A percentile compares a stretch with the other conserved stretches of the same genome.
Conservation (phyloP, 768 basidiomycete species). For the Suillus brevipes region DNA sequence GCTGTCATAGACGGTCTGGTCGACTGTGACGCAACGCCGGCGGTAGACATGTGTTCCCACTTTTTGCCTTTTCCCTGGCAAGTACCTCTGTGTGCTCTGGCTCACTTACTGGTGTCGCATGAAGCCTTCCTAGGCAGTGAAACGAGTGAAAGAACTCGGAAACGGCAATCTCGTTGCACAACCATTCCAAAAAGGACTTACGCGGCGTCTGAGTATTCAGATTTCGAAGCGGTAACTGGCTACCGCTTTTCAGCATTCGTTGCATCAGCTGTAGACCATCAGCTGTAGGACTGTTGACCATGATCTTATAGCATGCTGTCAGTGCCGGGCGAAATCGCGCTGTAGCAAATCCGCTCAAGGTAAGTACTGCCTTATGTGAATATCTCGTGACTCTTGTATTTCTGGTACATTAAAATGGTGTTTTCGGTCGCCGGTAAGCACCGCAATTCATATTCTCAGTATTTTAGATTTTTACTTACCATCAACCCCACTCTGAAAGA, state of each 20-base stretch:
- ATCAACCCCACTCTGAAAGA: background rate
- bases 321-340: background rate
- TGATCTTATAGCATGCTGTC: background rate
- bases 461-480: background rate
- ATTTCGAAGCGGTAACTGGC: background rate
- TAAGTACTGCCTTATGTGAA: background rate
- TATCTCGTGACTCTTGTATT: background rate
- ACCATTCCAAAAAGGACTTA: background rate
- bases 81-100: background rate
- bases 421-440: background rate
- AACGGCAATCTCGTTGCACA: background rate
- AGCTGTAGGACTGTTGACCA: background rate
- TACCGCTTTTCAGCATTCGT: background rate
- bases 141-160: no score
- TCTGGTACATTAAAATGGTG: background rate
- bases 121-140: background rate
- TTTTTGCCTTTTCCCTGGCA: background rate
- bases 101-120: background rate
- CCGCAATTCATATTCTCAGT: background rate
- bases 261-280: background rate
- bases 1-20: background rate
- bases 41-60: background rate
- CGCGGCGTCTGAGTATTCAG: background rate
- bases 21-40: constrained; percentile 11
- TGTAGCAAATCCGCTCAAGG: background rate